phyloP scores from a whole-genome alignment of 805 yeast species.

The Schwanniomyces polymorphus region DNA sequence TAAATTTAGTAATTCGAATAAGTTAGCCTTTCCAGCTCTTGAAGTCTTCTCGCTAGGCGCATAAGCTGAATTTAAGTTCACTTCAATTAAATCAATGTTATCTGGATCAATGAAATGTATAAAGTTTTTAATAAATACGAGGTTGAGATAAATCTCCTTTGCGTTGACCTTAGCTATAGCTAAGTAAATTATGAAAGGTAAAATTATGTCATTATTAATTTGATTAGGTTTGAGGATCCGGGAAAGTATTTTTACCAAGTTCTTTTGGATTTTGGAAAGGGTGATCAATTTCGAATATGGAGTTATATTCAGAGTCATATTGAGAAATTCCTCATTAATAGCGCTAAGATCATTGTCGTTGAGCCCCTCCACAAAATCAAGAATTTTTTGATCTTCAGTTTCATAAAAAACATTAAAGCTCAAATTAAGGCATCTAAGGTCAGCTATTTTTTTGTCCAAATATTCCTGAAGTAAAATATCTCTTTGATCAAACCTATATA shows the following conservation, averaged over 20 bases:
- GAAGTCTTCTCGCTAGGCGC: constrained; percentile 15
- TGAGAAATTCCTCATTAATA: constrained; percentile 16
- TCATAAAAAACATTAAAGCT: constrained; percentile 33
- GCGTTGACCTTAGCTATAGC: constrained; percentile 26
- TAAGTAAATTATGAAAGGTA: constrained; percentile 39
- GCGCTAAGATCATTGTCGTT: constrained; percentile 14
- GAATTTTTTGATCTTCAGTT: constrained; percentile 10
- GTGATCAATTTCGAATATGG: constrained; percentile 31
- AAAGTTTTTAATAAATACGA: constrained; percentile 37
- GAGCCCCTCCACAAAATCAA: constrained; percentile 15
- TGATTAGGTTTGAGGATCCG: constrained; percentile 16
- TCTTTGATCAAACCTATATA: constrained; percentile 37
- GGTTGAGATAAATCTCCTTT: constrained; percentile 33
- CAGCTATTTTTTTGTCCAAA: constrained; percentile 30
- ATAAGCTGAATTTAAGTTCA: constrained; percentile 20
- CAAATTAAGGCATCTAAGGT: constrained; percentile 23
- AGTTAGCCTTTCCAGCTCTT: constrained; percentile 11
- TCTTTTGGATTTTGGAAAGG: constrained; percentile 33
- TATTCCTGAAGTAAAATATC: constrained; percentile 38
- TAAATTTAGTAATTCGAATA: constrained; percentile 33
- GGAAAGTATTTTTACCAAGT: constrained; percentile 17
- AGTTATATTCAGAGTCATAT: constrained; percentile 21
- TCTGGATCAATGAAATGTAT: constrained; percentile 32
- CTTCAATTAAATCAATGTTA: constrained; percentile 18
- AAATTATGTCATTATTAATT: constrained; percentile 38